Conservation (phyloP, 306 rosid genomes). For the Citrullus colocynthis region DNA sequence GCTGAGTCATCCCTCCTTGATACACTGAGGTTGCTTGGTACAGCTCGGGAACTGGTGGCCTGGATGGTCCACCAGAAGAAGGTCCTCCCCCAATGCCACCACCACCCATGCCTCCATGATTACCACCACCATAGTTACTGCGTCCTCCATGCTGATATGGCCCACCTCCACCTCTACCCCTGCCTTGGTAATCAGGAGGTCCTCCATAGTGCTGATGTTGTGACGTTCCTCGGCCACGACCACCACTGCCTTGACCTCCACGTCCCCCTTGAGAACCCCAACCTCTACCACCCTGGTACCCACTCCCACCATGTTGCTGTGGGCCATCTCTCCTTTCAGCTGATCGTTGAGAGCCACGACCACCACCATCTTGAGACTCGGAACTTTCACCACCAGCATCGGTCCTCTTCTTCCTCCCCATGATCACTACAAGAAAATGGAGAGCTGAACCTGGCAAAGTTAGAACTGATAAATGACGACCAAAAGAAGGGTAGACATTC, state of each 20-base stretch:
- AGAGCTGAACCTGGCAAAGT: background rate
- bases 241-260: slow-evolving; percentile 24
- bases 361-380: slow-evolving; percentile 28
- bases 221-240: slow-evolving; percentile 38
- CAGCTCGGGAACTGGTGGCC: slow-evolving; percentile 84
- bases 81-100: slow-evolving; percentile 48
- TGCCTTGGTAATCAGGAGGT: slow-evolving; percentile 52
- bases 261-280: slow-evolving; percentile 62
- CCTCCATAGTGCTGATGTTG: slow-evolving; percentile 62
- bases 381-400: slow-evolving; percentile 63
- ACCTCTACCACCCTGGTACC: slow-evolving; percentile 59
- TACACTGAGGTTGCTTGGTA: slow-evolving; percentile 88
- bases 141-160: slow-evolving; percentile 66
- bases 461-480: background rate
- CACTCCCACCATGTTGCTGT: slow-evolving; percentile 44
- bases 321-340: slow-evolving; percentile 38
- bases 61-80: slow-evolving; percentile 50
- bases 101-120: slow-evolving; percentile 28
- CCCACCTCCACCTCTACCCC: slow-evolving; percentile 92
- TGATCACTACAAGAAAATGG: slow-evolving; percentile 20
- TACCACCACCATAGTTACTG: slow-evolving; percentile 48
- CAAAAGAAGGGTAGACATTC: background rate
- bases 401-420: slow-evolving; percentile 72
- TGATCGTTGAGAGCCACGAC: slow-evolving; percentile 40
- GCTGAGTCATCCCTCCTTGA: slow-evolving; percentile 48